Evolutionary conservation across 495 filamentous ascomycete genomes (phyloP).

Genomic region (Annulohypoxylon stygium): DNA sequence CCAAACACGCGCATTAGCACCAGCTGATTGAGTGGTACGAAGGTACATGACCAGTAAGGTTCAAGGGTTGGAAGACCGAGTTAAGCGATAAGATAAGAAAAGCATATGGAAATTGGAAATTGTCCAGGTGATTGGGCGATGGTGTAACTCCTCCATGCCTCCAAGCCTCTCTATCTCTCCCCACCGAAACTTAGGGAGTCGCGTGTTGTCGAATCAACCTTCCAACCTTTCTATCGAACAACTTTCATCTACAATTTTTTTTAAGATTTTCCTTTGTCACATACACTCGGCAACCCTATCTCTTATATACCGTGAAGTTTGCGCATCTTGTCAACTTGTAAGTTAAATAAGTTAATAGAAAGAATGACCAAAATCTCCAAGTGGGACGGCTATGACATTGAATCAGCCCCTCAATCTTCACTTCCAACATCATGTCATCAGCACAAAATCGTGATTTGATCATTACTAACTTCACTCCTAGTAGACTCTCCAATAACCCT

Average conservation of each 20-base stretch:
- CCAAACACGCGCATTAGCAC: conserved; percentile 18
- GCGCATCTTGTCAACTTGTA: not conserved
- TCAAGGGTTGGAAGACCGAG: conserved; percentile 3
- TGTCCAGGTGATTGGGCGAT: conserved; percentile 28
- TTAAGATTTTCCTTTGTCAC: conserved; percentile 1
- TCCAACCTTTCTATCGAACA: not conserved
- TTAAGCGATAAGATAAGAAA: conserved; percentile 45
- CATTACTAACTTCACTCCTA: conserved; percentile 26
- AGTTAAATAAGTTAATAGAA: conserved; percentile 21
- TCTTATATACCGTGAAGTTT: conserved; percentile 16
- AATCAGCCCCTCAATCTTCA: conserved; percentile 25
- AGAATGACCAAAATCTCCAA: not conserved
- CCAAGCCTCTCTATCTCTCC: conserved; percentile 15
- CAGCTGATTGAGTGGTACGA: not conserved
- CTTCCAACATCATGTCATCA: not conserved
- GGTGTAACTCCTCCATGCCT: conserved; percentile 26
- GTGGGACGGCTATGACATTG: not conserved
- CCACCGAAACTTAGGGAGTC: conserved; percentile 32
- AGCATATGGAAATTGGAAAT: conserved; percentile 13
- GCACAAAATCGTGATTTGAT: not conserved
- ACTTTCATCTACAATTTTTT: not conserved
- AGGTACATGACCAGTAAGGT: not conserved
- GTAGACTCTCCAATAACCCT: conserved; percentile 8
- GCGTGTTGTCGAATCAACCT: conserved; percentile 28
- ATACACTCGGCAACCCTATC: not conserved